phyloP scores from a whole-genome alignment of 2,329 filamentous ascomycete species.

The Verticillium nonalfalfae region DNA sequence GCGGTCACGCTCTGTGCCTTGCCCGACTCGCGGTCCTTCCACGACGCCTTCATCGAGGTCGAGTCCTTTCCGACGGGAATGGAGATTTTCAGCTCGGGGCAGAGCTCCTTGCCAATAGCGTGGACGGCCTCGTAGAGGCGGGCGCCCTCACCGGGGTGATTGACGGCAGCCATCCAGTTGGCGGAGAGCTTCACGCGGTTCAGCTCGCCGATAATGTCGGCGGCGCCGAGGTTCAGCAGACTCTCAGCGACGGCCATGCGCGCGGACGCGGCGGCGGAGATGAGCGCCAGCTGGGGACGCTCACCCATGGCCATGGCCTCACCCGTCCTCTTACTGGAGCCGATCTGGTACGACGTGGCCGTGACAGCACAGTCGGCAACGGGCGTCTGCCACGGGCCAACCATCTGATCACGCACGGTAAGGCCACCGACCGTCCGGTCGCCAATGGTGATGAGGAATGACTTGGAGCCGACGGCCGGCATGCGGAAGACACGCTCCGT shows the following conservation, averaged over 20 bases:
- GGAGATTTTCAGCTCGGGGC: constrained; percentile 80
- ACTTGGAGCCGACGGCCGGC: constrained; percentile 92
- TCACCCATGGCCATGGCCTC: constrained; percentile 99
- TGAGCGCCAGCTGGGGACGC: constrained; percentile 81
- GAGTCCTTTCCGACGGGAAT: constrained; percentile 98
- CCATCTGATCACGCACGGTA: constrained; percentile 87
- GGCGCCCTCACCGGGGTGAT: constrained; percentile 85
- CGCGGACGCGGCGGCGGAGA: constrained; percentile 83
- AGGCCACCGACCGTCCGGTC: constrained; percentile 89
- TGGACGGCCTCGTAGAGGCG: constrained; percentile 90
- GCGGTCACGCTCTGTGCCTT: constrained; percentile 81
- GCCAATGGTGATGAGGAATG: constrained; percentile 93
- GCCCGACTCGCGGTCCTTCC: constrained; percentile 65
- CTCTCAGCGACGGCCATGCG: constrained; percentile 95
- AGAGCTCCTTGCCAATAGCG: constrained; percentile 88
- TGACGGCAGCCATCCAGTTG: constrained; percentile 99
- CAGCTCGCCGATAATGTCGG: constrained; percentile 62
- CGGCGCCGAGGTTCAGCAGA: constrained; percentile 86
- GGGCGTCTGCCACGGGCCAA: constrained; percentile 91
- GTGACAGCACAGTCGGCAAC: constrained; percentile 94
- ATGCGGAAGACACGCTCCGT: constrained; percentile 75
- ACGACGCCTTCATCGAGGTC: constrained; percentile 97
- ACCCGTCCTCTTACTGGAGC: constrained; percentile 65
- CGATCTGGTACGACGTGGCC: constrained; percentile 66
- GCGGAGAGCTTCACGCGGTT: constrained; percentile 81